These are phyloP conservation scores for Trametes elegans DNA, from an alignment of 768 basidiomycete genomes.

Conservation along the genomic window DNA sequence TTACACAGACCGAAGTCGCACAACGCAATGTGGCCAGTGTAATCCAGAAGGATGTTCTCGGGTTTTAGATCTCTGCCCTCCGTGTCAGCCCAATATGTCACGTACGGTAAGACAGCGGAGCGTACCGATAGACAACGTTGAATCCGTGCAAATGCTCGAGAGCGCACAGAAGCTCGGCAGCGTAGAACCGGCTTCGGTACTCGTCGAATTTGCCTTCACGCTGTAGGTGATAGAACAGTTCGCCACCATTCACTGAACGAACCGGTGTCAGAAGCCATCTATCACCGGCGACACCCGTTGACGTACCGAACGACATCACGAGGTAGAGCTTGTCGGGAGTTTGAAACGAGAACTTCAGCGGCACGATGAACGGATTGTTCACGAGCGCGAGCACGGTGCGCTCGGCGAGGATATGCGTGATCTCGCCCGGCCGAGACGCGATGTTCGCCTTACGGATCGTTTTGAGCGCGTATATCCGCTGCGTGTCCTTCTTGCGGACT, in stretches of 20 bases:
- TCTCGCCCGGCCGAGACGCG: constrained; percentile 92
- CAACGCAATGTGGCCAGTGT: constrained; percentile 95
- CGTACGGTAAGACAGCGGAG: background rate
- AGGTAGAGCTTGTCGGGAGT: constrained; percentile 96
- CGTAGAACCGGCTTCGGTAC: constrained; percentile 91
- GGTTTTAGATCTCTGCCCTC: constrained; percentile 84
- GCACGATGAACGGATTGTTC: constrained; percentile 98
- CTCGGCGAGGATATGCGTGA: constrained; percentile 97
- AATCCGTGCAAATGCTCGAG: constrained; percentile 96
- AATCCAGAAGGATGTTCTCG: constrained; percentile 96
- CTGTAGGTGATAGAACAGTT: constrained; percentile 97
- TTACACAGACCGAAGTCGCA: constrained; percentile 99
- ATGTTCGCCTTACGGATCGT: constrained; percentile 98
- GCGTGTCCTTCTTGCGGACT: constrained; percentile 97
- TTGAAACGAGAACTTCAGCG: constrained; percentile 99
- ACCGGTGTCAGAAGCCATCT: background rate
- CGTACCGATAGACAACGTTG: constrained; percentile 95
- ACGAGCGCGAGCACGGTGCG: constrained; percentile 95
- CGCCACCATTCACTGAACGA: constrained; percentile 85
- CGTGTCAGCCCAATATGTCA: constrained; percentile 1
- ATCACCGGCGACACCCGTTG: background rate
- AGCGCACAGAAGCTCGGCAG: constrained; percentile 93
- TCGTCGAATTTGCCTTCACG: constrained; percentile 96
- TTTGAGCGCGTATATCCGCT: constrained; percentile 96
- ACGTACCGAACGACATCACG: constrained; percentile 91